Conservation (phyloP, 352 stramenopile species). For the Phytophthora meadii region DNA sequence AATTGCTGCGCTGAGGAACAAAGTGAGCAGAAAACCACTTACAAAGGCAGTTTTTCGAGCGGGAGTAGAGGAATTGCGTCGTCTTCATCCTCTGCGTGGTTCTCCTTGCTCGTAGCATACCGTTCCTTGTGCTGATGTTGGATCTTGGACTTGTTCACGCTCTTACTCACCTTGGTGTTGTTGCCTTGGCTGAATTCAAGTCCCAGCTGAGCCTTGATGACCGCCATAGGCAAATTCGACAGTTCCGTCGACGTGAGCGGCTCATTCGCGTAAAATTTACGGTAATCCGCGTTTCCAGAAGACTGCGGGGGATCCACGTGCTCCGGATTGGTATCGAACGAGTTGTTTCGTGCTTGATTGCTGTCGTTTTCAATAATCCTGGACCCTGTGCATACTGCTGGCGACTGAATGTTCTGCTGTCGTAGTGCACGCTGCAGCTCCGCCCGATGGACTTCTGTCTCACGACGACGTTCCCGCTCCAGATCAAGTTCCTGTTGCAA, state of each 20-base stretch:
- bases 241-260: slow-evolving; percentile 69
- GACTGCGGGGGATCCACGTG: slow-evolving; percentile 12
- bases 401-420: slow-evolving; percentile 38
- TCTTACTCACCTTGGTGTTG: slow-evolving; percentile 11
- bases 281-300: slow-evolving; percentile 25
- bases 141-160: slow-evolving; percentile 22
- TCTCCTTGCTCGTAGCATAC: slow-evolving; percentile 28
- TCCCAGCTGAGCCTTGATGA: slow-evolving; percentile 79
- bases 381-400: slow-evolving; percentile 10
- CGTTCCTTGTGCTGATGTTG: slow-evolving; percentile 32
- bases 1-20: not conserved
- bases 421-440: slow-evolving; percentile 68
- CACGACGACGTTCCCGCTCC: slow-evolving; percentile 61
- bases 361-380: slow-evolving; percentile 12
- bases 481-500: slow-evolving; percentile 65
- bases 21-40: not conserved
- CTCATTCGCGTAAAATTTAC: slow-evolving; percentile 79
- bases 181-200: slow-evolving; percentile 53
- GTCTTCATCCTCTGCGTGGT: slow-evolving; percentile 64
- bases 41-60: slow-evolving; percentile 65
- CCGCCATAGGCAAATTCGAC: slow-evolving; percentile 68
- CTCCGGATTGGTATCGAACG: slow-evolving; percentile 21
- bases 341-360: slow-evolving; percentile 18
- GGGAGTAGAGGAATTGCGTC: slow-evolving; percentile 61
- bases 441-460: slow-evolving; percentile 68